These are phyloP conservation scores for Silene uniflora DNA, from an alignment of 148 eudicot genomes.

Conservation along the genomic window DNA sequence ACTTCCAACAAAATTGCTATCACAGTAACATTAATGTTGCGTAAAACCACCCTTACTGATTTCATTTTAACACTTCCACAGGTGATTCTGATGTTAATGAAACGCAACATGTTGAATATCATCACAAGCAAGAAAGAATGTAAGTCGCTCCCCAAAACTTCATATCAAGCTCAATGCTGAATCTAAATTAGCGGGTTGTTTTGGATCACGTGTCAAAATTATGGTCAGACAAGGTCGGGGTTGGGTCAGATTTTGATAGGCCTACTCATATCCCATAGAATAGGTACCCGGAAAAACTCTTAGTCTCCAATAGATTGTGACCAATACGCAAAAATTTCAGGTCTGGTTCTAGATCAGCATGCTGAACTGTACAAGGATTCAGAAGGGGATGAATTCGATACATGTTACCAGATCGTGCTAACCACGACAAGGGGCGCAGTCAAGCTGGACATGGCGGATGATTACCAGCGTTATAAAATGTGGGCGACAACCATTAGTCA, in stretches of 20 bases:
- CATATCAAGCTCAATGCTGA: background rate
- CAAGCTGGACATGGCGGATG: slow-evolving; percentile 77
- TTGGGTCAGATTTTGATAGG: no score
- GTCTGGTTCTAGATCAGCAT: slow-evolving; percentile 56
- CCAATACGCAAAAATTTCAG: slow-evolving; percentile 24
- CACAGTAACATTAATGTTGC: background rate
- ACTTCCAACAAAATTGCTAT: background rate
- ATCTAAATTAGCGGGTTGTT: background rate
- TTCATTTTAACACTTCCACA: slow-evolving; percentile 21
- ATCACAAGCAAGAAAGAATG: slow-evolving; percentile 71
- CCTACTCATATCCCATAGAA: no score
- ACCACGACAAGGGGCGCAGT: slow-evolving; percentile 62
- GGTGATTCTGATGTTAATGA: slow-evolving; percentile 70
- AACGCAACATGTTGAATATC: slow-evolving; percentile 53
- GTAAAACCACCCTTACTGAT: background rate
- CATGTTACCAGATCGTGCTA: slow-evolving; percentile 71
- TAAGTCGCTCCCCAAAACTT: slow-evolving; percentile 29
- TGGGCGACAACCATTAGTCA: slow-evolving; percentile 76
- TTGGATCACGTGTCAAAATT: no score
- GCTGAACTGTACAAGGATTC: slow-evolving; percentile 69
- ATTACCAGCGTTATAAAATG: slow-evolving; percentile 57
- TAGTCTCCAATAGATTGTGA: background rate
- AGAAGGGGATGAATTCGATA: slow-evolving; percentile 48
- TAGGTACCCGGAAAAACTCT: no score
- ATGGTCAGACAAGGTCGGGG: no score